A percentile compares a stretch with the other conserved stretches of the same genome.
These are phyloP conservation scores for Solanum dulcamara DNA, from an alignment of 257 asterid species.

Conservation along the genomic window DNA sequence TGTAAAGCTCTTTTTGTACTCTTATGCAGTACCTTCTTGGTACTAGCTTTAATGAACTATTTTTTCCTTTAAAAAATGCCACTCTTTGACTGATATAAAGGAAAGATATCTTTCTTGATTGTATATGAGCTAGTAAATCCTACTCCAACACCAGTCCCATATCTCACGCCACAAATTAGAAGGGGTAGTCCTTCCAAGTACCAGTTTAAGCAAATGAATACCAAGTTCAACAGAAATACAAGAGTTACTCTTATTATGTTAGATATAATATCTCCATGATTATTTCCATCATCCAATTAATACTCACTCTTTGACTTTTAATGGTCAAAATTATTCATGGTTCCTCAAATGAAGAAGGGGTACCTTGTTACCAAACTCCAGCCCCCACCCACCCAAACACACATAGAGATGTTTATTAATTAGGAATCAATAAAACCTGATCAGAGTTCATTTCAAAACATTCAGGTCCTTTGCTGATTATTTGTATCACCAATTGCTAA, in stretches of 20 bases:
- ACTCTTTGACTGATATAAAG: not conserved
- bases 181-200: not conserved
- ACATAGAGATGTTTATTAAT: not conserved
- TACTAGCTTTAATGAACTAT: not conserved
- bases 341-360: not conserved
- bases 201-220: not conserved
- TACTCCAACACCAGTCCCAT: not conserved
- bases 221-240: not conserved
- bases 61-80: not conserved
- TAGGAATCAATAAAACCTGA: not conserved
- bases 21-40: not conserved
- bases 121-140: not conserved
- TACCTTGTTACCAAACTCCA: not conserved
- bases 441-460: not conserved
- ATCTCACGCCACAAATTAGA: not conserved
- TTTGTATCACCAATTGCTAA: not conserved
- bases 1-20: not conserved
- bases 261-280: not conserved
- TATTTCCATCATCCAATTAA: not conserved
- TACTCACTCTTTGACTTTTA: not conserved
- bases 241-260: not conserved
- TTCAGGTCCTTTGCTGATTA: not conserved
- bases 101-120: not conserved
- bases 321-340: not conserved
- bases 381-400: not conserved